These are phyloP conservation scores for Lasiosphaeria hispida DNA, from an alignment of 495 filamentous ascomycete species.

Conservation along the genomic window DNA sequence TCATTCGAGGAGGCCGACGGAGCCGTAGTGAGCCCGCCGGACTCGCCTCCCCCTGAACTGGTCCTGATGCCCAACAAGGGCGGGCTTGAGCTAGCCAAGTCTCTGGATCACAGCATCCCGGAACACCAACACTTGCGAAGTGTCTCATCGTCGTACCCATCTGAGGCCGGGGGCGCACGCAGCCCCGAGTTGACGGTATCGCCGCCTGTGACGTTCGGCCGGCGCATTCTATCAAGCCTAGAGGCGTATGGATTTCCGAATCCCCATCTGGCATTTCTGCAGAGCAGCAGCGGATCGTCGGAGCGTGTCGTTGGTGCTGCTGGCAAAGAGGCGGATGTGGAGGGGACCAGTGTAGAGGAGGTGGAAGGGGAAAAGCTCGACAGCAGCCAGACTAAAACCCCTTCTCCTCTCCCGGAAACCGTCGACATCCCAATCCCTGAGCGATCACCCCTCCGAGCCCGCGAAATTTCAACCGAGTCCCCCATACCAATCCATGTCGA, in stretches of 20 bases:
- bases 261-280: constrained; percentile 7
- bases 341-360: neutral
- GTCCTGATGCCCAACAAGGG: constrained; percentile 13
- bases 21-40: constrained; percentile 3
- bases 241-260: constrained; percentile 9
- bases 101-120: neutral
- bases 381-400: no score
- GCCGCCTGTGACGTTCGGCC: constrained; percentile 25
- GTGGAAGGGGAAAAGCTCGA: neutral
- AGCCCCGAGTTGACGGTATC: constrained; percentile 23
- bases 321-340: neutral
- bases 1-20: constrained; percentile 16
- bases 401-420: no score
- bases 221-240: constrained; percentile 19
- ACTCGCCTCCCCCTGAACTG: constrained; percentile 15
- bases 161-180: constrained; percentile 23
- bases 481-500: no score
- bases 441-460: no score
- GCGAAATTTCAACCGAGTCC: no score
- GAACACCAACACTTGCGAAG: constrained; percentile 11
- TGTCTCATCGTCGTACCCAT: constrained; percentile 28
- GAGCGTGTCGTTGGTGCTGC: neutral
- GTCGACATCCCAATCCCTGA: no score
- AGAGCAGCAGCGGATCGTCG: neutral
- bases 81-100: constrained; percentile 1